Conservation (phyloP, 148 eudicot genomes). For the Silene latifolia region DNA sequence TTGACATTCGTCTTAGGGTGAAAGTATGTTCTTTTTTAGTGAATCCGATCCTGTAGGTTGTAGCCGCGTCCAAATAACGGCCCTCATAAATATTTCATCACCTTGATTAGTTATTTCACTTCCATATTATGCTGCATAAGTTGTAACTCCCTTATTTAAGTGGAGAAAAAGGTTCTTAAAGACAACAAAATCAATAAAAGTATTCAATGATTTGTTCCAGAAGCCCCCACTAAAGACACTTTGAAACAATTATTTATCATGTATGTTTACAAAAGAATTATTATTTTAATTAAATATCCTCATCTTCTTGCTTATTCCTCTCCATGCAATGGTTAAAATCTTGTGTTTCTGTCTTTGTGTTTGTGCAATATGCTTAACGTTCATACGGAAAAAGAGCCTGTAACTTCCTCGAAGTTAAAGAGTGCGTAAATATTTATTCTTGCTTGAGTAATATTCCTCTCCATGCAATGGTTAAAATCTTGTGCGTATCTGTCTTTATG, state of each 20-base stretch:
- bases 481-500: background rate
- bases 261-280: slow-evolving; percentile 3
- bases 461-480: slow-evolving; percentile 14
- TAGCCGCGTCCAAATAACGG: background rate
- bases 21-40: too few relatives aligned
- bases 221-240: slow-evolving; percentile 1
- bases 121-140: background rate
- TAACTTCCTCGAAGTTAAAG: background rate
- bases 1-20: too few relatives aligned
- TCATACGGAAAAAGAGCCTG: background rate
- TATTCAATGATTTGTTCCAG: slow-evolving; percentile 10
- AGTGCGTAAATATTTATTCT: background rate
- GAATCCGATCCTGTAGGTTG: background rate
- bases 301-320: slow-evolving; percentile 1
- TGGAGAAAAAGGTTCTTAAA: slow-evolving; percentile 11
- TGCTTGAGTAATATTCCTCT: slow-evolving; percentile 7
- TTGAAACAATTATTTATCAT: background rate
- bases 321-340: slow-evolving; percentile 16
- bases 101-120: slow-evolving; percentile 4
- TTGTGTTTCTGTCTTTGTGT: background rate
- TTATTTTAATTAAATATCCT: background rate
- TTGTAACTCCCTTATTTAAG: background rate
- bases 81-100: background rate
- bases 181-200: slow-evolving; percentile 25
- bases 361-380: background rate